Evolutionary conservation across 164 flowering plant genomes (phyloP).

Genomic region (Amborella trichopoda): DNA sequence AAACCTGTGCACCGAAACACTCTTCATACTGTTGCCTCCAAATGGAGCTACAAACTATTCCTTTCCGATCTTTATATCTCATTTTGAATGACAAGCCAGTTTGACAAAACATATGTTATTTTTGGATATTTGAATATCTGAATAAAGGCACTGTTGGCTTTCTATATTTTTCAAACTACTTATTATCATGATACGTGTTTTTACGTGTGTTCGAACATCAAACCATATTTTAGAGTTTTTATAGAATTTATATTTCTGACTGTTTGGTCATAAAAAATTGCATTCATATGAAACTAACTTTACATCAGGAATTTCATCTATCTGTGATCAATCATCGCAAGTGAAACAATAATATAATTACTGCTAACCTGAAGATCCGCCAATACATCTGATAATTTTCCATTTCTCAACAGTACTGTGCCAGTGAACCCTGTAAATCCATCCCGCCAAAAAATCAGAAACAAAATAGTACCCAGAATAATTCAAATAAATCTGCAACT

Average conservation of each 20-base stretch:
- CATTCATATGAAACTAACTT: background rate
- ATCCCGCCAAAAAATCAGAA: background rate
- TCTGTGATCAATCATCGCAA: background rate
- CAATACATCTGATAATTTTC: constrained; percentile 51
- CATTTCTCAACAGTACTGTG: constrained; percentile 50
- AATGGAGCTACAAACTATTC: too few relatives aligned
- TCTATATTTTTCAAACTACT: too few relatives aligned
- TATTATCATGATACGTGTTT: too few relatives aligned
- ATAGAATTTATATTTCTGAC: background rate
- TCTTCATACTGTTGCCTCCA: too few relatives aligned
- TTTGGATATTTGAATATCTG: too few relatives aligned
- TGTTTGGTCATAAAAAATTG: background rate
- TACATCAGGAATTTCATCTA: background rate
- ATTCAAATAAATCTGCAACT: background rate
- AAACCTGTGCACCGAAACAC: too few relatives aligned
- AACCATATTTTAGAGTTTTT: background rate
- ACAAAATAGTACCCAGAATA: background rate
- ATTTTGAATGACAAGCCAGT: too few relatives aligned
- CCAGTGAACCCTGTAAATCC: constrained; percentile 47
- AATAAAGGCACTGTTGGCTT: too few relatives aligned
- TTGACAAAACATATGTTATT: too few relatives aligned
- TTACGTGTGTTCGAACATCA: background rate
- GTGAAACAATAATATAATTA: background rate
- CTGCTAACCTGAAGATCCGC: constrained; percentile 62
- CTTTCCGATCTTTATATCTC: too few relatives aligned